Base-by-base conservation (phyloP, 1,139 yeast genomes). In the Torulaspora globosa region DNA sequence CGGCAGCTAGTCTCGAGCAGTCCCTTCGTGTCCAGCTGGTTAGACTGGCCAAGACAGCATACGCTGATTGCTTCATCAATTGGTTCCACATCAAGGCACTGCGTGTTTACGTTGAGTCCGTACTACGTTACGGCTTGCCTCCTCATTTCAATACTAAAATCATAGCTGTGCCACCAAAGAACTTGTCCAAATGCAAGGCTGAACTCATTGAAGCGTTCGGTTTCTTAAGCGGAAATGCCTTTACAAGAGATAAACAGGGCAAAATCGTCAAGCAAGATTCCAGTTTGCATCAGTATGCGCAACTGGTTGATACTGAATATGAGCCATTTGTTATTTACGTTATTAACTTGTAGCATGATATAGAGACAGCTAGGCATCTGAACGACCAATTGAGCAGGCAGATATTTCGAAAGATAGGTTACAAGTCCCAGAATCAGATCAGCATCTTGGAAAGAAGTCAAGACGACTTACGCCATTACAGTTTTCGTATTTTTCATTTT, bases 81-180 rank as follows among this genome's bases (percentile, higher is more conserved):
- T 89, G 96, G 96, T 75, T 85, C 61, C 98, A 92, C 68, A 78
- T 92, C 57, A 89, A 89, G 69, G 76, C 79, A 5, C 65, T 80
- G 43, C 72, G 83, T 38, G 71, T 79, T 35, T 80, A 73, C 60
- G 84, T 80, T 23, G 85, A 80, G 60, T 71, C 79, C 48, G 96
- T 92, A 11, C 76, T 92, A 63, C 83, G 98, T 67, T 92, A 92
- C 67, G 99, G 99, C 1, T 77, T 92, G 52, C 98, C 98, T 31
- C 97, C 98, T 33, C 84, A 84, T 63, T 92, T 92, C 66, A 78
- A 81, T 62, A 80, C 85, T 59, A 74, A 58, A 63, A 71, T 55
- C 51, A 62, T 68, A 42, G 69, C 66, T 26, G 60, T 69, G 8
- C 72, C 72, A 51, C 59, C 66, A 43, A 67, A 77, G 60, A 64